phyloP scores from a whole-genome alignment of 1,284 basidiomycete genomes.

The Apiotrichum montevideense region DNA sequence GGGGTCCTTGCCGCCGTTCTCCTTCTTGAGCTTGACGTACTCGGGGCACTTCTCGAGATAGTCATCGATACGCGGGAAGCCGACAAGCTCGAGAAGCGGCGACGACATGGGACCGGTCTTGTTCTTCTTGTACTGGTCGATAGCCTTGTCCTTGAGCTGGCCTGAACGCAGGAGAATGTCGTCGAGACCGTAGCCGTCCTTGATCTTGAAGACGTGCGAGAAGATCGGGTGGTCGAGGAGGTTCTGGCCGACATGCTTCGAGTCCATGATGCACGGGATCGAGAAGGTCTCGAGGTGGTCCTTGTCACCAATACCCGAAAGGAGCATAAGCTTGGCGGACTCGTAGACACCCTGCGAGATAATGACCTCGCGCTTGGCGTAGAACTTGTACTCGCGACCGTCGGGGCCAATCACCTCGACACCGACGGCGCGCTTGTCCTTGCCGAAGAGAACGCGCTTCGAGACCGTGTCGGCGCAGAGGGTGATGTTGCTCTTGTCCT shows the following conservation, averaged over 20 bases:
- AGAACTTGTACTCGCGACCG: constrained; percentile 11
- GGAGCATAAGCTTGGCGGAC: constrained; percentile 11
- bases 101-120: constrained; percentile 1
- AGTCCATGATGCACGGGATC: constrained; percentile 15
- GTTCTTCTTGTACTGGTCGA: constrained; percentile 9
- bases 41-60: constrained; percentile 4
- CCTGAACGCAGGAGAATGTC: constrained; percentile 8
- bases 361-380: constrained; percentile 13
- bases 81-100: constrained; percentile 13
- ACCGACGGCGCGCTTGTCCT: constrained; percentile 9
- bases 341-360: constrained; percentile 13
- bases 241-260: constrained; percentile 65
- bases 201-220: constrained; percentile 16
- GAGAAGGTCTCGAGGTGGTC: constrained; percentile 9
- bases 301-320: constrained; percentile 11
- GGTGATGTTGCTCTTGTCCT: constrained; percentile 12
- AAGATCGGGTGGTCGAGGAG: constrained; percentile 57
- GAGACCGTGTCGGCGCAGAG: constrained; percentile 4
- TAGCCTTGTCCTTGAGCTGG: background rate
- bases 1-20: constrained; percentile 12
- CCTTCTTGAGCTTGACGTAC: constrained; percentile 12
- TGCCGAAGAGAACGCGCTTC: constrained; percentile 9
- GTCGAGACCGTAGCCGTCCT: constrained; percentile 15
- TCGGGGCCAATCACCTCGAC: constrained; percentile 12
- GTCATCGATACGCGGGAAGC: constrained; percentile 13